These are phyloP conservation scores for Starmerella lactis-condensi DNA, from an alignment of 805 yeast genomes.

Conservation along the genomic window DNA sequence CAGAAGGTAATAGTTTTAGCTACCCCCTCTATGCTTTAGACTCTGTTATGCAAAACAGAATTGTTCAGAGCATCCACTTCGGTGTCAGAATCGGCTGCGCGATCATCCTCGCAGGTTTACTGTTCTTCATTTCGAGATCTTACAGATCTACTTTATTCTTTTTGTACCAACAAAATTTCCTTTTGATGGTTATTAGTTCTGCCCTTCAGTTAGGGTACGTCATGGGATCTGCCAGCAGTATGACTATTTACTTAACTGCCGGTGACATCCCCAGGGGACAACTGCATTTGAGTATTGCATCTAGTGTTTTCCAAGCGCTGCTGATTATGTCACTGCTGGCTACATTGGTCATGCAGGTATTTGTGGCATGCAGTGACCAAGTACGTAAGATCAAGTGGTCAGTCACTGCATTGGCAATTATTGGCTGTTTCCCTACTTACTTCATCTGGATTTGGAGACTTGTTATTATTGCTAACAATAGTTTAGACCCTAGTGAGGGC, in stretches of 20 bases:
- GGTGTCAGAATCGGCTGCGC: constrained; percentile 46
- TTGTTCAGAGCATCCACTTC: constrained; percentile 8
- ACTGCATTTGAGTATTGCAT: constrained; percentile 37
- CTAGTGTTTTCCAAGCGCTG: constrained; percentile 41
- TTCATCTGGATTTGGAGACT: constrained; percentile 41
- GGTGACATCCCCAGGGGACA: constrained; percentile 28
- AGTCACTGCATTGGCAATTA: constrained; percentile 25
- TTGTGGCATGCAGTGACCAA: constrained; percentile 37
- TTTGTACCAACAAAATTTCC: constrained; percentile 46
- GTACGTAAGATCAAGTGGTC: constrained; percentile 16
- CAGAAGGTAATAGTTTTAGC: background rate
- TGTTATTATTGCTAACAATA: constrained; percentile 16
- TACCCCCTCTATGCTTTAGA: constrained; percentile 5
- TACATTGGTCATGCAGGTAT: constrained; percentile 54
- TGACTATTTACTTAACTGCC: constrained; percentile 29
- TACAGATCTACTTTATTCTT: constrained; percentile 51
- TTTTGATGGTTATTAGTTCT: constrained; percentile 40
- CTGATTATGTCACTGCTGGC: constrained; percentile 42
- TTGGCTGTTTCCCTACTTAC: constrained; percentile 36
- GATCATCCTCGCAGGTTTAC: constrained; percentile 27
- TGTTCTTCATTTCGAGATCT: constrained; percentile 32
- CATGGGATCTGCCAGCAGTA: constrained; percentile 21
- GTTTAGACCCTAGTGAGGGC: constrained; percentile 1
- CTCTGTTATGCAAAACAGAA: constrained; percentile 1
- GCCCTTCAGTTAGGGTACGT: constrained; percentile 39